These are phyloP conservation scores for Ophiostoma piceae DNA, from an alignment of 2,329 filamentous ascomycete species.

Conservation along the genomic window DNA sequence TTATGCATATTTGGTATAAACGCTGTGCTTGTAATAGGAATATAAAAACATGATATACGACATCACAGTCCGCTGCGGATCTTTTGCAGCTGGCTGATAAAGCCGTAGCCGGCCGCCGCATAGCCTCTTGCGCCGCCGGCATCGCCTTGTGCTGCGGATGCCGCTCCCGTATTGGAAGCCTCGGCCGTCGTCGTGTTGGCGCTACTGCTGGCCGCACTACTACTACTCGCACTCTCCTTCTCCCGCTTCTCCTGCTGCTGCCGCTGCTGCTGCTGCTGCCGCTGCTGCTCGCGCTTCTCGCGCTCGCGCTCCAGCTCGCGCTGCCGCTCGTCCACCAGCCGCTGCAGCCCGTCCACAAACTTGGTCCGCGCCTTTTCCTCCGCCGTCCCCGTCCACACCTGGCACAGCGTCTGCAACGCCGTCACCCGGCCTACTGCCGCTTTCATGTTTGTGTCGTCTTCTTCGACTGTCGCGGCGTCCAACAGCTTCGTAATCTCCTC, in stretches of 20 bases:
- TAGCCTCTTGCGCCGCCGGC: conserved; percentile 39
- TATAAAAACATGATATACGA: not conserved
- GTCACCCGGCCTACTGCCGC: conserved; percentile 70
- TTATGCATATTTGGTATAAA: not conserved
- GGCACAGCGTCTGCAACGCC: conserved; percentile 66
- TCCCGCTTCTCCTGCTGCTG: not conserved
- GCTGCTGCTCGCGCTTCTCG: conserved; percentile 30
- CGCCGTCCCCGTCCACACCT: conserved; percentile 91
- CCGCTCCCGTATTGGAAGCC: no score
- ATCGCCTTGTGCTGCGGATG: not conserved
- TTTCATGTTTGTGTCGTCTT: conserved; percentile 38
- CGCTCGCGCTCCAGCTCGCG: conserved; percentile 48
- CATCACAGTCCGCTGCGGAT: conserved; percentile 49
- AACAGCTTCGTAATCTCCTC: conserved; percentile 68
- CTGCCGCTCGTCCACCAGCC: conserved; percentile 73
- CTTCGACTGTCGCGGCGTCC: not conserved
- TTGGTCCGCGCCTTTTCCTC: conserved; percentile 81
- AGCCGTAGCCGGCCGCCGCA: conserved; percentile 48
- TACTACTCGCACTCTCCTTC: not conserved
- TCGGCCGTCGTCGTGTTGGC: no score
- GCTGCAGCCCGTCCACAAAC: conserved; percentile 76
- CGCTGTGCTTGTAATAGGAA: not conserved
- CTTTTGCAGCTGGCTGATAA: conserved; percentile 60
- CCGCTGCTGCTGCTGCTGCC: conserved; percentile 6
- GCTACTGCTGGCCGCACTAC: no score